Evolutionary conservation across 2,329 filamentous ascomycete species (phyloP).

Genomic region (Rutstroemia sp.): DNA sequence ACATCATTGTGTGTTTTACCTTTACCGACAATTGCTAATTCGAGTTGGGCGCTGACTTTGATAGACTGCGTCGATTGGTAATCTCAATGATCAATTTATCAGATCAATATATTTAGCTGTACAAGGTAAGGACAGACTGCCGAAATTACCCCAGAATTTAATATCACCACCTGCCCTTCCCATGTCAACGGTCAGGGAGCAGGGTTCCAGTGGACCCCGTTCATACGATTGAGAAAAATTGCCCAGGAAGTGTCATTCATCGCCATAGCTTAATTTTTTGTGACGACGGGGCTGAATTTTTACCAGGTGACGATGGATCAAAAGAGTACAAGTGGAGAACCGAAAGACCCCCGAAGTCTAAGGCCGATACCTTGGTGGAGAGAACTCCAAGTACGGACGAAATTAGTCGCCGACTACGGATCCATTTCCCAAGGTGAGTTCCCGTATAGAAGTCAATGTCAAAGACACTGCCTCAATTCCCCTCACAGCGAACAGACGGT

Average conservation of each 20-base stretch:
- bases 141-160: slow-evolving; percentile 8
- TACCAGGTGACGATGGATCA: slow-evolving; percentile 38
- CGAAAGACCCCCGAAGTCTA: slow-evolving; percentile 16
- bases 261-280: neutral
- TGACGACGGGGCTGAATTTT: slow-evolving; percentile 9
- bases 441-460: neutral
- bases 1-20: slow-evolving; percentile 54
- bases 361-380: slow-evolving; percentile 15
- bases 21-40: neutral
- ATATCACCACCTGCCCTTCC: neutral
- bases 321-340: slow-evolving; percentile 35
- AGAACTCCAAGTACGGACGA: slow-evolving; percentile 17
- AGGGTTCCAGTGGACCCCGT: neutral
- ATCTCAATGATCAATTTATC: slow-evolving; percentile 62
- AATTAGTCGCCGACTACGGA: slow-evolving; percentile 48
- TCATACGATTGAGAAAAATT: neutral
- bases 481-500: slow-evolving; percentile 49
- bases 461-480: neutral
- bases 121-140: slow-evolving; percentile 35
- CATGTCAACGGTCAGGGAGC: neutral
- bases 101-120: slow-evolving; percentile 49
- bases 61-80: slow-evolving; percentile 74
- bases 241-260: neutral
- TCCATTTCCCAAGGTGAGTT: slow-evolving; percentile 68
- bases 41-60: neutral